Base-by-base conservation (phyloP, 2,329 filamentous ascomycete species). In the Aureobasidium sp. region DNA sequence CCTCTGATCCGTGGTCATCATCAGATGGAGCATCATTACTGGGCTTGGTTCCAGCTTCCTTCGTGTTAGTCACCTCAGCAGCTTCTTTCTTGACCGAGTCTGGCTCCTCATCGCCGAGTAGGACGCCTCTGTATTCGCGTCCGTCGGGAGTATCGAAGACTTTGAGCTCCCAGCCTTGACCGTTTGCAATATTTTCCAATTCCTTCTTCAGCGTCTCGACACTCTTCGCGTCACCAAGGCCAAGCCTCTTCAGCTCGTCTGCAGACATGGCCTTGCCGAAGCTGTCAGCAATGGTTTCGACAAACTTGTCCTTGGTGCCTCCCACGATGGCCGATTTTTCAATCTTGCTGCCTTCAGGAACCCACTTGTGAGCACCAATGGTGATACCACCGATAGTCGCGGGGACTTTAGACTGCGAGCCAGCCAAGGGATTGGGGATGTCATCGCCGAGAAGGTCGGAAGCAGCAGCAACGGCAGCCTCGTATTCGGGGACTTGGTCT, bases 161-260 rank as follows among this genome's bases (percentile, higher is more conserved):
- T 73, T 94, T 89, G 63, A 96, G 77, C 68, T 86, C 88, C 91
- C 91, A 96, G 16, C 85, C 85, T 66, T 86, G 83, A 8, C 87
- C 85, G 3, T 85, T 83, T 0, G 90, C 89, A 44, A 89, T 70
- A 67, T 85, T 82, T 70, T 89, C 81, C 62, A 96, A 74, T 69
- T 89, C 79, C 65, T 85, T 81, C 68, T 83, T 83, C 70, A 96
- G 78, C 49, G 85, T 79, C 67, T 92, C 86, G 3, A 96, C 79
- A 47, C 86, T 80, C 69, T 86, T 83, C 41, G 95, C 77, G 65
- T 92, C 86, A 39, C 87, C 84, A 32, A 85, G 81, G 5, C 81
- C 83, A 59, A 91, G 74, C 41, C 82, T 77, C 58, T 84, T 79
- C 10, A 88, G 72, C 62, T 82, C 77, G 10, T 70, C 69, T 32